These are phyloP conservation scores for Cucurbitaria berberidis DNA, from an alignment of 2,329 filamentous ascomycete species.

Conservation along the genomic window DNA sequence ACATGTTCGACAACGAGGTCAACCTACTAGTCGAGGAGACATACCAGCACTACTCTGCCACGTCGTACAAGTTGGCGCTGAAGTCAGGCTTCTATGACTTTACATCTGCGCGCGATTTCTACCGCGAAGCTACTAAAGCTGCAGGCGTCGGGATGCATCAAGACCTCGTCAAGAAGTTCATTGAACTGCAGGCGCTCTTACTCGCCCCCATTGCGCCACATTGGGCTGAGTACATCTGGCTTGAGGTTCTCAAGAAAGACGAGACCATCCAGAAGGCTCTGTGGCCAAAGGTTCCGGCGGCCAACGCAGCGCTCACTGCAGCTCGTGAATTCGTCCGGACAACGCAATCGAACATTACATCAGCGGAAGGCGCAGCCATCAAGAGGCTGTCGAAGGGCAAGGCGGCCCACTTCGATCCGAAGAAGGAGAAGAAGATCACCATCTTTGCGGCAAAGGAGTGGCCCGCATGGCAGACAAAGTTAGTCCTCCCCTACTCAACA, in stretches of 20 bases:
- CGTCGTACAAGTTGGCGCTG: conserved; percentile 50
- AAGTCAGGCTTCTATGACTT: conserved; percentile 83
- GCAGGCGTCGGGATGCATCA: conserved; percentile 86
- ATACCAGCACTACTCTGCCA: conserved; percentile 72
- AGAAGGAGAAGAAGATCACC: conserved; percentile 88
- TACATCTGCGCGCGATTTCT: conserved; percentile 84
- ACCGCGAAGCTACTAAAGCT: conserved; percentile 80
- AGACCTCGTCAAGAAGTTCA: conserved; percentile 77
- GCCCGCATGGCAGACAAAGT: conserved; percentile 90
- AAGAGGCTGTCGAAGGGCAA: conserved; percentile 97
- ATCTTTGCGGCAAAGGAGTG: conserved; percentile 82
- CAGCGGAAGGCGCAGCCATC: conserved; percentile 79
- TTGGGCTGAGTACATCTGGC: conserved; percentile 94
- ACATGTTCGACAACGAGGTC: conserved; percentile 92
- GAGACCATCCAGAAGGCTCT: conserved; percentile 78
- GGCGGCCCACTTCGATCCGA: conserved; percentile 81
- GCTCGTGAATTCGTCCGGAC: conserved; percentile 81
- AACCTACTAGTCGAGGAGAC: conserved; percentile 82
- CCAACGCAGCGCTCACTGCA: conserved; percentile 72
- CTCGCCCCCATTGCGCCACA: conserved; percentile 87
- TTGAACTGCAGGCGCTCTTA: conserved; percentile 84
- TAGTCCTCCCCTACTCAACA: conserved; percentile 57
- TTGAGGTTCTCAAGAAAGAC: conserved; percentile 81
- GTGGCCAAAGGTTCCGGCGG: conserved; percentile 73
- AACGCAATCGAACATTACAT: conserved; percentile 79